These are phyloP conservation scores for Colletotrichum sp. DNA, from an alignment of 2,329 filamentous ascomycete genomes.

Conservation along the genomic window DNA sequence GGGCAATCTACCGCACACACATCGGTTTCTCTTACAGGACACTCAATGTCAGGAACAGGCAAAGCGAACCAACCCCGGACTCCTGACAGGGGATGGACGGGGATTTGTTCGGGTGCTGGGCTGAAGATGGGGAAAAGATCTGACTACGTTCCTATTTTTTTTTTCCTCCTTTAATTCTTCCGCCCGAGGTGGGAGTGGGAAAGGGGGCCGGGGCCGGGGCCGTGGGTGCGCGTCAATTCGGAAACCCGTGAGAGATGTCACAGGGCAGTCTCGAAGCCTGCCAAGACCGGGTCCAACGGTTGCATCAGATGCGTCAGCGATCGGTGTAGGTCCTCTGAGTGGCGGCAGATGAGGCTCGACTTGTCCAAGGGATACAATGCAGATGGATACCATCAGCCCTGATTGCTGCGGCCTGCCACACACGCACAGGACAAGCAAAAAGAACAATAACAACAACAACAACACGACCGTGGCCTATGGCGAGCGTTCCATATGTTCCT, in stretches of 20 bases:
- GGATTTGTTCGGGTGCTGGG: not conserved
- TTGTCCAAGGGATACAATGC: not conserved
- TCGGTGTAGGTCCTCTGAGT: not conserved
- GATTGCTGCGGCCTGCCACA: not conserved
- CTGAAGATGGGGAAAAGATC: not conserved
- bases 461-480: not conserved
- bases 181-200: not conserved
- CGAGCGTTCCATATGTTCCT: not conserved
- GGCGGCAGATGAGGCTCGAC: not conserved
- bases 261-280: conserved; percentile 13
- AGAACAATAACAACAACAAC: not conserved
- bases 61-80: not conserved
- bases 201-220: not conserved
- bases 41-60: not conserved
- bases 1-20: not conserved
- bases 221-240: not conserved
- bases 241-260: not conserved
- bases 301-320: conserved; percentile 7
- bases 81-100: not conserved
- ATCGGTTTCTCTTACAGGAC: not conserved
- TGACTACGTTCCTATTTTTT: not conserved
- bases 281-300: conserved; percentile 12
- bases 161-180: not conserved
- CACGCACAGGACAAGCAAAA: not conserved
- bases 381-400: not conserved